Base-by-base conservation (phyloP, 1,139 yeast genomes). In the Meyerozyma elateridarum region DNA sequence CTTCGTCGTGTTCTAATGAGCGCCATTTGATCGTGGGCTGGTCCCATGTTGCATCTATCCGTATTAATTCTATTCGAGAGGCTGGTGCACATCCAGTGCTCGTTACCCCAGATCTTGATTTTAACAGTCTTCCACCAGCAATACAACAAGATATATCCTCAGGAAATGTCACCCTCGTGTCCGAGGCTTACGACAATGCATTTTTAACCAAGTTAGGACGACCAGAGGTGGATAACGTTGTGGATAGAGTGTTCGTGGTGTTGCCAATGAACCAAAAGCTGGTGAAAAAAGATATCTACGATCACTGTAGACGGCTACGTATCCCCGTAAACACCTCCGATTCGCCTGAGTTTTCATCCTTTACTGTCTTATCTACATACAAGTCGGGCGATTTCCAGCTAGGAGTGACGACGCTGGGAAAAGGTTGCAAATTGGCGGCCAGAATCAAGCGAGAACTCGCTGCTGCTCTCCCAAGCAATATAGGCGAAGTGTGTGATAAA, bases 361-460 rank as follows among this genome's bases (percentile, higher is more conserved):
- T 89, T 52, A 76, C 93, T 0, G 54, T 88, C 36, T 62, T 87
- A 22, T 85, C 96, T 0, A 76, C 91, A 0, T 75, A 73, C 49
- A 59, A 63, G 1, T 77, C 80, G 35, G 94, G 94, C 2, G 79
- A 76, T 39, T 76, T 89, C 56, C 93, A 85, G 54, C 48, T 89
- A 32, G 95, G 95, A 0, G 77, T 89, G 5, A 79, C 93, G 6
- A 89, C 97, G 0, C 73, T 79, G 22, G 95, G 96, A 0, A 84
- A 84, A 55, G 96, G 97, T 2, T 89, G 96, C 58, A 76, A 87
- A 38, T 62, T 89, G 35, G 95, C 96, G 1, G 75, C 80, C 36
- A 67, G 95, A 42, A 72, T 89, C 48, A 81, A 79, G 46, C 63
- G 97, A 39, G 95, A 85, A 44, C 60, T 87, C 20, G 76, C 77